These are phyloP conservation scores for Penicillium decumbens DNA, from an alignment of 2,329 filamentous ascomycete species.

Conservation along the genomic window DNA sequence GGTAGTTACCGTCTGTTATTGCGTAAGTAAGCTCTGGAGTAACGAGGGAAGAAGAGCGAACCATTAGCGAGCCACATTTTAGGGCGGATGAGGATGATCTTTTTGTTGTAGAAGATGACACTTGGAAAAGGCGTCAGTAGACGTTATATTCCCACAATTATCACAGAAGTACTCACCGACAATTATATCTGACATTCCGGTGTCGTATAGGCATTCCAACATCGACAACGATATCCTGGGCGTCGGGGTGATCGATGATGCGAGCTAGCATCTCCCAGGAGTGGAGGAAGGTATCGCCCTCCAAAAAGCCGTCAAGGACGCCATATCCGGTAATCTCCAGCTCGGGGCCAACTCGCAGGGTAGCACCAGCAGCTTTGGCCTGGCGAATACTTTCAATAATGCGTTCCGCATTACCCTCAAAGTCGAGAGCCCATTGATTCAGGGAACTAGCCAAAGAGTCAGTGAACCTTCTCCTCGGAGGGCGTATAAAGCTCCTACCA, in stretches of 20 bases:
- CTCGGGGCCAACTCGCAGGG: slow-evolving; percentile 56
- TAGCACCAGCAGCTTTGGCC: slow-evolving; percentile 60
- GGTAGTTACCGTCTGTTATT: slow-evolving; percentile 55
- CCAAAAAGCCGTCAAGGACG: slow-evolving; percentile 63
- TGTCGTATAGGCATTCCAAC: slow-evolving; percentile 61
- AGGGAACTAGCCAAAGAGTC: slow-evolving; percentile 25
- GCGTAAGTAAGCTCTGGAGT: neutral
- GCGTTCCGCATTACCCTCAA: slow-evolving; percentile 58
- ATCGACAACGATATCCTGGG: slow-evolving; percentile 63
- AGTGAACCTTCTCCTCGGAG: neutral
- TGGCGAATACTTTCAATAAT: slow-evolving; percentile 59
- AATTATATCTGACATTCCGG: slow-evolving; percentile 61
- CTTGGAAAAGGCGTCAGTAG: slow-evolving; percentile 7
- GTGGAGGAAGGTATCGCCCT: slow-evolving; percentile 55
- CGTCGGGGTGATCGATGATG: slow-evolving; percentile 58
- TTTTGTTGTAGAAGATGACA: slow-evolving; percentile 60
- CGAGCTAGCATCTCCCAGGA: slow-evolving; percentile 59
- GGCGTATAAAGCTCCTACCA: slow-evolving; percentile 26
- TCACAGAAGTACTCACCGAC: slow-evolving; percentile 37
- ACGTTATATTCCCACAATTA: neutral
- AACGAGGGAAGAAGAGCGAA: slow-evolving; percentile 8
- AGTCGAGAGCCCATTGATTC: slow-evolving; percentile 56
- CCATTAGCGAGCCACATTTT: slow-evolving; percentile 67
- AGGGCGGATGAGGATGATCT: slow-evolving; percentile 66
- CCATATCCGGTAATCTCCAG: slow-evolving; percentile 58